phyloP scores from a whole-genome alignment of 805 yeast genomes.

The Lachancea kluyveri region DNA sequence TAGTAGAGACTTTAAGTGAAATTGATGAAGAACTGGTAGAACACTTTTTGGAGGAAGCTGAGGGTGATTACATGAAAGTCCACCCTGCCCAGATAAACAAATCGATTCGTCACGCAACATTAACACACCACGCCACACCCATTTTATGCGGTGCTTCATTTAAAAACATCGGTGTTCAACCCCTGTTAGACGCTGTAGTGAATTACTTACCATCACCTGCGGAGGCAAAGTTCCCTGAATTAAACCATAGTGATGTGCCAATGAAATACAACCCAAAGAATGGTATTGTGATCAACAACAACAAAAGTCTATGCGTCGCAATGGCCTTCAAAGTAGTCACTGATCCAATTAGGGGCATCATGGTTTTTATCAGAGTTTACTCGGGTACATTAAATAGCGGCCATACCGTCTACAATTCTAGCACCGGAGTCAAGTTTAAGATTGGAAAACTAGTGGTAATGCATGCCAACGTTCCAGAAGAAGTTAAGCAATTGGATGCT shows the following conservation, averaged over 20 bases:
- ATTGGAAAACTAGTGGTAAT: constrained; percentile 67
- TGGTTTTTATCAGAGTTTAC: constrained; percentile 85
- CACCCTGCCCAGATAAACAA: constrained; percentile 45
- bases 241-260: constrained; percentile 31
- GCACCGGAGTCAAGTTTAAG: constrained; percentile 60
- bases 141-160: constrained; percentile 92
- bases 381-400: constrained; percentile 68
- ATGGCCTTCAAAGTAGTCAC: constrained; percentile 88
- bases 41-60: constrained; percentile 66
- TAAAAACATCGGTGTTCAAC: constrained; percentile 90
- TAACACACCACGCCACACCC: constrained; percentile 57
- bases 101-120: constrained; percentile 61
- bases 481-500: constrained; percentile 51
- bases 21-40: constrained; percentile 73
- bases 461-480: constrained; percentile 85
- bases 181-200: constrained; percentile 77
- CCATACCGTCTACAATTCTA: constrained; percentile 57
- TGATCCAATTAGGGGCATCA: constrained; percentile 74
- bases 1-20: constrained; percentile 81
- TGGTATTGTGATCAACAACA: constrained; percentile 50
- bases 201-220: constrained; percentile 78
- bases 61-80: constrained; percentile 57
- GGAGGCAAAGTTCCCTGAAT: constrained; percentile 54
- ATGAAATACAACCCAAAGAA: constrained; percentile 34
- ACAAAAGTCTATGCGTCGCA: constrained; percentile 62